Evolutionary conservation across 441 rosid genomes (phyloP).

Genomic region (Bocquillonia castaneifolia): DNA sequence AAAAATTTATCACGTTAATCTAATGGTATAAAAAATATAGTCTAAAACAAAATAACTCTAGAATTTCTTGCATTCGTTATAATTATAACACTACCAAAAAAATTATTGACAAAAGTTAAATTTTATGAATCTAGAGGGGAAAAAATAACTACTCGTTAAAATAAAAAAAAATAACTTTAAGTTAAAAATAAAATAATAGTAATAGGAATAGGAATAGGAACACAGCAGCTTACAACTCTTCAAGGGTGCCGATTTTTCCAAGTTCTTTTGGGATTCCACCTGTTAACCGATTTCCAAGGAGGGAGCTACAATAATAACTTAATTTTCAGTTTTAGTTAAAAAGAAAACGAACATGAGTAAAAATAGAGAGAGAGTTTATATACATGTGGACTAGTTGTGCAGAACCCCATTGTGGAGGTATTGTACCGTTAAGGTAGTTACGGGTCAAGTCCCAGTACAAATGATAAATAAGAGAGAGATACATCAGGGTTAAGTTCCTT

Average conservation of each 20-base stretch:
- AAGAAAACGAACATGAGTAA: slow-evolving; percentile 29
- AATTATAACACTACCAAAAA: too few relatives aligned
- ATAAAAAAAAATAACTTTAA: too few relatives aligned
- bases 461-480: background rate
- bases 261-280: slow-evolving; percentile 26
- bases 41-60: too few relatives aligned
- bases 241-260: slow-evolving; percentile 38
- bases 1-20: too few relatives aligned
- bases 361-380: too few relatives aligned
- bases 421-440: slow-evolving; percentile 55
- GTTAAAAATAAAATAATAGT: background rate
- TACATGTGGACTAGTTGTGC: too few relatives aligned
- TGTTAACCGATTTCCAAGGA: slow-evolving; percentile 44
- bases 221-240: slow-evolving; percentile 31
- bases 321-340: background rate
- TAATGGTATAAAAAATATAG: too few relatives aligned
- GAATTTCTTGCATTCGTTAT: too few relatives aligned
- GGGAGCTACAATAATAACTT: slow-evolving; percentile 30
- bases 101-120: too few relatives aligned
- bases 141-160: too few relatives aligned
- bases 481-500: too few relatives aligned
- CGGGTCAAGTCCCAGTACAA: slow-evolving; percentile 44
- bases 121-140: too few relatives aligned
- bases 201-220: background rate
- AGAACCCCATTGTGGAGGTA: slow-evolving; percentile 51